Percentiles rank a stretch among this genome's conserved stretches.
Evolutionary conservation across 371 early-diverging fungal genomes (phyloP).

Genomic region (Cokeromyces recurvatus): DNA sequence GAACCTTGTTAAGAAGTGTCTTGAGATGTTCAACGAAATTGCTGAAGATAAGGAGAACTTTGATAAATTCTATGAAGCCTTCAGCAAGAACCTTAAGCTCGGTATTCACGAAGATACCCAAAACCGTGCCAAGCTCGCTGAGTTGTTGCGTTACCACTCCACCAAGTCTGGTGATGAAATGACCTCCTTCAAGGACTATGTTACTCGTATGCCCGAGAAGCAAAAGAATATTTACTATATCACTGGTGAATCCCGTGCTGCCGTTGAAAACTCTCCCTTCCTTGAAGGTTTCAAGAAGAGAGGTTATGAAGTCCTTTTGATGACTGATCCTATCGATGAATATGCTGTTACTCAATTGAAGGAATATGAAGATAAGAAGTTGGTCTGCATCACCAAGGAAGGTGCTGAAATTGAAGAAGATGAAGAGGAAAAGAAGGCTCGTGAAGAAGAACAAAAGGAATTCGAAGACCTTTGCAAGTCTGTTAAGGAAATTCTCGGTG

Average conservation of each 20-base stretch:
- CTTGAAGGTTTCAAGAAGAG: constrained; percentile 97
- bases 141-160: constrained; percentile 71
- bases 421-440: constrained; percentile 89
- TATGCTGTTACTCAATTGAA: constrained; percentile 96
- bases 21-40: constrained; percentile 74
- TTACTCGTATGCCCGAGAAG: constrained; percentile 75
- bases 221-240: constrained; percentile 95
- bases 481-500: constrained; percentile 91
- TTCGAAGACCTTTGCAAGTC: constrained; percentile 80
- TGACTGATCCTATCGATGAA: constrained; percentile 94
- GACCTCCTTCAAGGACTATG: constrained; percentile 74
- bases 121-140: constrained; percentile 64
- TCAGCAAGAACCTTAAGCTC: constrained; percentile 68
- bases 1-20: constrained; percentile 74
- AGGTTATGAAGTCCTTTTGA: constrained; percentile 94
- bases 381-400: constrained; percentile 97
- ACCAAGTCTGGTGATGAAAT: constrained; percentile 61
- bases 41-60: constrained; percentile 70
- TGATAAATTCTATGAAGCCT: constrained; percentile 70
- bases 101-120: constrained; percentile 73
- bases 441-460: constrained; percentile 84
- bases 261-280: constrained; percentile 97
- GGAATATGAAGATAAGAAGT: constrained; percentile 98
- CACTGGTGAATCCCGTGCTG: constrained; percentile 94
- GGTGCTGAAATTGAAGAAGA: constrained; percentile 98